These are phyloP conservation scores for Dactylellina parvicollis DNA, from an alignment of 2,329 filamentous ascomycete species.

Conservation along the genomic window DNA sequence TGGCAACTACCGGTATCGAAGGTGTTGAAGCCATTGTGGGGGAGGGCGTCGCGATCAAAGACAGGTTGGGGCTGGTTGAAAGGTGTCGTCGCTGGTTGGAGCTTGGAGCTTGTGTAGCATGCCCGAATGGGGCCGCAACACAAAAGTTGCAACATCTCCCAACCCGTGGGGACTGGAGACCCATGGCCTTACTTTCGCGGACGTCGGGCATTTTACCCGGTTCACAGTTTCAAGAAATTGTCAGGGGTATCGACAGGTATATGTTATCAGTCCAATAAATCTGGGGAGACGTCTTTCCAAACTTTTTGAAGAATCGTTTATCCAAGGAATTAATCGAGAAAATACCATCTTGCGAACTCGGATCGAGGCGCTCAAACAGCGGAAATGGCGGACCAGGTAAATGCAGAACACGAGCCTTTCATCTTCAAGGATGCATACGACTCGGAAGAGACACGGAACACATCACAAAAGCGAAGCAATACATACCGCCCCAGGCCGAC, in stretches of 20 bases:
- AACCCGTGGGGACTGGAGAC: neutral
- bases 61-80: neutral
- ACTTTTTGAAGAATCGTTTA: neutral
- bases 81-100: neutral
- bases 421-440: constrained; percentile 24
- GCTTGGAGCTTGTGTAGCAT: neutral
- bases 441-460: neutral
- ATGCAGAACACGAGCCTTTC: constrained; percentile 29
- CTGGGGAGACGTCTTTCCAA: neutral
- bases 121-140: constrained; percentile 8
- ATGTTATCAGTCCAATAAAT: constrained; percentile 3
- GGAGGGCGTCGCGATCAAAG: constrained; percentile 1
- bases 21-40: constrained; percentile 70
- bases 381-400: constrained; percentile 27
- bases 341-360: neutral
- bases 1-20: constrained; percentile 89
- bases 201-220: constrained; percentile 49
- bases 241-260: constrained; percentile 5
- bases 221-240: constrained; percentile 38
- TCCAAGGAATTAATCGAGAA: neutral
- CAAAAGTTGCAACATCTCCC: constrained; percentile 39
- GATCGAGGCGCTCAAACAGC: too few species aligned
- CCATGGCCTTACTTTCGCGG: constrained; percentile 1
- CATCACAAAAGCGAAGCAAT: neutral
- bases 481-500: constrained; percentile 5